Evolutionary conservation across 176 grass and related monocot genomes (phyloP), one percentile per base, ranked within the genome.

Genomic region (Avena eriantha): DNA sequence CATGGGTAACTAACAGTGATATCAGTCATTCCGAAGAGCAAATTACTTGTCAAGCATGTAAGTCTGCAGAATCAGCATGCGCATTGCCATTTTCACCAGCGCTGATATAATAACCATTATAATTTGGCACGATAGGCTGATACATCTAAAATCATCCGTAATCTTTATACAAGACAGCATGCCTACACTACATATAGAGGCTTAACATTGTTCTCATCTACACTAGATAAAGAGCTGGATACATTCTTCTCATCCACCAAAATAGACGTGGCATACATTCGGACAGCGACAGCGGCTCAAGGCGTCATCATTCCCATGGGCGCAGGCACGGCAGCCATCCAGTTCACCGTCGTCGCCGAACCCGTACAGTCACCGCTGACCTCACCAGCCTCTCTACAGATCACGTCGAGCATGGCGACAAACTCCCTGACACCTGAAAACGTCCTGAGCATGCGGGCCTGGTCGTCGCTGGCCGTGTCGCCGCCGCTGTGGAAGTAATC

Each of bases 401-500:
- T 53, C 73, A 47, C 26, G 47, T 53, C 73, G 8, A 76, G 73
- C 47, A 76, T 76, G 23, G 73, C 14, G 3, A 76, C 73, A 3
- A 76, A 76, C 73, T 76, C 73, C 47, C 73, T 2, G 47, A 76
- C 46, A 0, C 73, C 47, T 0, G 8, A 8, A 0, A 76, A 76
- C 47, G 51, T 10, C 73, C 73, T 76, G 1, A 50, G 51, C 73
- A 76, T 18, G 47, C 47, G 73, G 17, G 72, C 72, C 69, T 49
- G 86, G 71, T 92, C 90, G 2, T 86, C 96, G 23, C 41, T 77
- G 16, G 63, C 68, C 0, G 36, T 86, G 4, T 89, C 74, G 0
- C 90, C 93, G 0, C 90, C 93, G 0, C 96, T 93, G 10, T 95
- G 92, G 85, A 98, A 95, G 73, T 90, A 98, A 26, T 95, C 93